Evolutionary conservation across 345 rosid genomes (phyloP), one percentile per base, ranked within the genome.

Genomic region (Carallia brachiata): DNA sequence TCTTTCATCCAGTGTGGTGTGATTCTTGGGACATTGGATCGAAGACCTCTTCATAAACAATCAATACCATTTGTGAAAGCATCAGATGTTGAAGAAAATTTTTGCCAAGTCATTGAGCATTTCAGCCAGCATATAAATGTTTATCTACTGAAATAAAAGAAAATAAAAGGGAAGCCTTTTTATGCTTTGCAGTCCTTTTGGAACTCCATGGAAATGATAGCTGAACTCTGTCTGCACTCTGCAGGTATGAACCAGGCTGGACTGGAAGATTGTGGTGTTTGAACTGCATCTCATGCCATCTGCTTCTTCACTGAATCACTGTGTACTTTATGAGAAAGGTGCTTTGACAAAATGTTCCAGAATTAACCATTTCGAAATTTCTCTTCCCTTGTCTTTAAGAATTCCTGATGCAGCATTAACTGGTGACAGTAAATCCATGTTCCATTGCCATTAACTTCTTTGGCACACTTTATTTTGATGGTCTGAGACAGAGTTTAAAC

Each of bases 161-260:
- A 39, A 6, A 7, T 39, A 39, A 39, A 39, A 6, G 44, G 10
- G 44, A 39, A 39, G 44, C 44, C 44, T n/a, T 7, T 39, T 39
- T 39, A 6, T 5, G 39, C 6, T 36, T 6, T 36, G 39, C 7
- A 36, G 39, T 36, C 39, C 7, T 36, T 7, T 36, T 36, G 39
- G 6, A 36, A 36, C 39, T 36, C 39, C 2, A 36, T 5, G 39
- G 39, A 36, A 5, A 36, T 36, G 39, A 36, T 36, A 36, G 6
- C 39, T 36, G 7, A 36, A 36, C 39, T 40, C 8, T 63, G 54
- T n/a, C n/a, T n/a, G n/a, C n/a, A n/a, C n/a, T 73, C 54, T 59
- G 19, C 85, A 91, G 98, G 98, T 77, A 85, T 91, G 93, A 87
- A 90, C 71, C 89, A 94, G 86, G 98, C 97, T 48, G 98, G 98